phyloP scores from a whole-genome alignment of 768 basidiomycete genomes.

The Paxillus ammoniavirescens region DNA sequence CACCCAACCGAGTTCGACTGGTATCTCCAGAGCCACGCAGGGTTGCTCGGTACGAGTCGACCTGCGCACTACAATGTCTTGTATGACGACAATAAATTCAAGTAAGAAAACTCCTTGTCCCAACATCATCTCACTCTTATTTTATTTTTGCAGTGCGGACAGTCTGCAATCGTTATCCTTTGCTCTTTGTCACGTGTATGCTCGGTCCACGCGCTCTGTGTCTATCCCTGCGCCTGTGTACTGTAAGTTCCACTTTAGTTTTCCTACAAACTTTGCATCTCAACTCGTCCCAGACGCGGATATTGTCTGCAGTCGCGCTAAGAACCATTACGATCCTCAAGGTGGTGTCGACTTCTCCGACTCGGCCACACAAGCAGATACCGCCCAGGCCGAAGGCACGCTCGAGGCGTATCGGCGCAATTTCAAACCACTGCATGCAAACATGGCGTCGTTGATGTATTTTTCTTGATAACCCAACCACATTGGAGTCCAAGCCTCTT shows the following conservation, averaged over 20 bases:
- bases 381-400: slow-evolving; percentile 37
- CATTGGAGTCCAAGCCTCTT: too few relatives aligned
- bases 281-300: slow-evolving; percentile 58
- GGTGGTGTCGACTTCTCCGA: slow-evolving; percentile 59
- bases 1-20: slow-evolving; percentile 77
- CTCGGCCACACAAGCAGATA: slow-evolving; percentile 47
- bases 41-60: slow-evolving; percentile 72
- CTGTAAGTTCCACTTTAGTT: slow-evolving; percentile 43
- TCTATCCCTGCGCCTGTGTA: slow-evolving; percentile 84
- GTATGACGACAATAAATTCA: slow-evolving; percentile 57
- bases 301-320: slow-evolving; percentile 72
- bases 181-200: slow-evolving; percentile 78
- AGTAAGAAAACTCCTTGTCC: slow-evolving; percentile 31
- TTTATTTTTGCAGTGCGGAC: slow-evolving; percentile 46
- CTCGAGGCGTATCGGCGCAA: slow-evolving; percentile 48
- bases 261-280: background rate
- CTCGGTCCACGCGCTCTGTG: slow-evolving; percentile 75
- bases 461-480: slow-evolving; percentile 39
- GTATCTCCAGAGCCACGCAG: slow-evolving; percentile 76
- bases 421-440: slow-evolving; percentile 57
- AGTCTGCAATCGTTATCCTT: slow-evolving; percentile 70
- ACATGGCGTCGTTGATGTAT: slow-evolving; percentile 56
- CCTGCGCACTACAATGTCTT: slow-evolving; percentile 54
- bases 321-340: slow-evolving; percentile 75
- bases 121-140: slow-evolving; percentile 5